These are phyloP conservation scores for Pichia sp. DNA, from an alignment of 1,139 yeast genomes.

Conservation along the genomic window DNA sequence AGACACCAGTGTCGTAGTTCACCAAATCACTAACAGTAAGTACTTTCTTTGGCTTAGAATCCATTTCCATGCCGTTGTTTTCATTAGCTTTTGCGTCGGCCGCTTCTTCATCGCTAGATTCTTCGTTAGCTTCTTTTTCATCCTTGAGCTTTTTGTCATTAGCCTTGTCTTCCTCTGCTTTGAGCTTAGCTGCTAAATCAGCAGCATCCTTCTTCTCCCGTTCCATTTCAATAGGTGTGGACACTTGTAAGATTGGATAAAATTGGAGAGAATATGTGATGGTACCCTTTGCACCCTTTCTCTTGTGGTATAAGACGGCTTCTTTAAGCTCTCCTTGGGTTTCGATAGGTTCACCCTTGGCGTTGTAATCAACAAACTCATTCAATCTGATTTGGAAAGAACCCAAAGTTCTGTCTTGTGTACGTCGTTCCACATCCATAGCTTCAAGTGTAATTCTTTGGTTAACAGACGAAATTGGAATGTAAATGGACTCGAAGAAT, in stretches of 20 bases:
- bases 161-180: slow-evolving; percentile 30
- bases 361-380: slow-evolving; percentile 62
- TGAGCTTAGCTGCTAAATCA: slow-evolving; percentile 11
- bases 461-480: slow-evolving; percentile 72
- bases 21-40: slow-evolving; percentile 58
- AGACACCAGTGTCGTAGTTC: slow-evolving; percentile 65
- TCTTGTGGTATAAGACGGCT: slow-evolving; percentile 55
- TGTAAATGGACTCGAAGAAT: slow-evolving; percentile 79
- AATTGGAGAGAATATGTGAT: slow-evolving; percentile 69
- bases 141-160: slow-evolving; percentile 14
- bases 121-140: slow-evolving; percentile 26
- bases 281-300: slow-evolving; percentile 74
- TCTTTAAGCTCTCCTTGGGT: slow-evolving; percentile 50
- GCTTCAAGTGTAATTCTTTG: slow-evolving; percentile 81
- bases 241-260: slow-evolving; percentile 73
- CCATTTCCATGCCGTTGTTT: slow-evolving; percentile 31
- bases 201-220: slow-evolving; percentile 38
- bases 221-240: slow-evolving; percentile 64
- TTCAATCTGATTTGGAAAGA: slow-evolving; percentile 61
- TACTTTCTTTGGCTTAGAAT: slow-evolving; percentile 43
- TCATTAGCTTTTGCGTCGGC: slow-evolving; percentile 17
- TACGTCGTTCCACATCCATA: slow-evolving; percentile 78
- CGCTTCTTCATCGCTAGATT: slow-evolving; percentile 21
- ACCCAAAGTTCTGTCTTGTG: slow-evolving; percentile 83
- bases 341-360: slow-evolving; percentile 58